These are phyloP conservation scores for Alternaria novae-zelandiae DNA, from an alignment of 2,329 filamentous ascomycete genomes.

Conservation along the genomic window DNA sequence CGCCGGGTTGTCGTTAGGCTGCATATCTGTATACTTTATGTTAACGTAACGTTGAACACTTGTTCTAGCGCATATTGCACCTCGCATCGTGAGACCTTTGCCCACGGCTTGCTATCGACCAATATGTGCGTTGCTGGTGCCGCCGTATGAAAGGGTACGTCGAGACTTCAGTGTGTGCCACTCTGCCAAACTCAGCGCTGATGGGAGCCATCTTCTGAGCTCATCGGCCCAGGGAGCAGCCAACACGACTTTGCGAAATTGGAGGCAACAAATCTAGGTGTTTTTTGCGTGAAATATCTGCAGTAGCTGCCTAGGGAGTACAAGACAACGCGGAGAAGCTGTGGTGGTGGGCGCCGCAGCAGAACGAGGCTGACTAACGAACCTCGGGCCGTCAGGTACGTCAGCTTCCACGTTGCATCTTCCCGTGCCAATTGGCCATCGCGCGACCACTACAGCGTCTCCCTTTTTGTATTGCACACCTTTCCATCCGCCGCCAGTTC, in stretches of 20 bases:
- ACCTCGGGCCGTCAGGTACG: slow-evolving; percentile 13
- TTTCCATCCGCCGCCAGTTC: neutral
- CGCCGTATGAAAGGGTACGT: neutral
- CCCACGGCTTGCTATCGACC: neutral
- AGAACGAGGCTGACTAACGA: slow-evolving; percentile 2
- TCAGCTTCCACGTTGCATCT: slow-evolving; percentile 47
- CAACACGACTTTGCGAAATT: neutral
- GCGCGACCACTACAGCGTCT: slow-evolving; percentile 19
- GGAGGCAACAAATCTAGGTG: neutral
- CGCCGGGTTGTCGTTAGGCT: neutral
- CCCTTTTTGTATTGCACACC: neutral
- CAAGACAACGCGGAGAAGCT: neutral
- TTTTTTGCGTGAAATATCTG: neutral
- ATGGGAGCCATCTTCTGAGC: neutral
- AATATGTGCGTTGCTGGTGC: neutral
- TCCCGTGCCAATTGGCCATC: slow-evolving; percentile 34
- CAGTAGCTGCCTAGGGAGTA: neutral
- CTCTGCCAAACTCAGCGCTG: neutral
- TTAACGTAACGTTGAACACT: neutral
- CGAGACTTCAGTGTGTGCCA: neutral
- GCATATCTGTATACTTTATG: neutral
- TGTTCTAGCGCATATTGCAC: neutral
- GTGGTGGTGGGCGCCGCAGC: neutral
- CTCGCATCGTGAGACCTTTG: neutral
- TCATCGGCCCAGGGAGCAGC: neutral